Evolutionary conservation across 345 rosid species (phyloP).

Genomic region (Citrus medica): DNA sequence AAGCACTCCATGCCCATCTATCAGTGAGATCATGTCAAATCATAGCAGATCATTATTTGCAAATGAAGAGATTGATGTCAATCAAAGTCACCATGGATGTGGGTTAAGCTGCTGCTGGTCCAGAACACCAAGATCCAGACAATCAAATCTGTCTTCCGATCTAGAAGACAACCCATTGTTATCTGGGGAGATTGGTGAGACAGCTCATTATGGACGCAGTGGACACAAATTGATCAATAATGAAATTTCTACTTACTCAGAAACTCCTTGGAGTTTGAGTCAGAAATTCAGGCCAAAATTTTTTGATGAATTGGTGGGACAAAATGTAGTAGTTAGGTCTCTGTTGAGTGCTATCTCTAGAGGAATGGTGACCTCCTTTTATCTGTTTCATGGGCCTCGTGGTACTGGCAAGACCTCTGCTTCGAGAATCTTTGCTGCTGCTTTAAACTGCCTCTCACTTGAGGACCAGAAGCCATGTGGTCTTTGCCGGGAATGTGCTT

Average conservation of each 20-base stretch:
- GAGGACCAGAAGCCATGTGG: constrained; percentile 86
- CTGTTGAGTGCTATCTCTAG: constrained; percentile 71
- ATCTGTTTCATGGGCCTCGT: constrained; percentile 92
- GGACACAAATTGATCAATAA: constrained; percentile 26
- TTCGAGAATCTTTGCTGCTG: constrained; percentile 86
- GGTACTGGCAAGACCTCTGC: constrained; percentile 95
- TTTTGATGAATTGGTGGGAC: constrained; percentile 85
- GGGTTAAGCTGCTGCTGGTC: constrained; percentile 87
- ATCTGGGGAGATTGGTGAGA: constrained; percentile 32
- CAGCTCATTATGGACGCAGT: constrained; percentile 23
- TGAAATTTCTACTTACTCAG: constrained; percentile 32
- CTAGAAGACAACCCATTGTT: constrained; percentile 71
- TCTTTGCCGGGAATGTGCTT: constrained; percentile 67
- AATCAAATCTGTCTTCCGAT: constrained; percentile 59
- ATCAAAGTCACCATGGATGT: constrained; percentile 47
- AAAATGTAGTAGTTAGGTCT: constrained; percentile 69
- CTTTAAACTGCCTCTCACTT: constrained; percentile 77
- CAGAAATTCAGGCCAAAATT: constrained; percentile 76
- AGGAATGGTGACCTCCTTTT: constrained; percentile 67
- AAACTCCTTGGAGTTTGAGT: constrained; percentile 62
- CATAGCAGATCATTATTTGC: constrained; percentile 35
- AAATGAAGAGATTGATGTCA: constrained; percentile 48
- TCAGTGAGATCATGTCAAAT: constrained; percentile 47
- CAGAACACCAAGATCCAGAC: constrained; percentile 66
- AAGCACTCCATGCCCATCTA: constrained; percentile 54